Evolutionary conservation across 75 land plant species (phyloP).

Genomic region (Pseudotsuga menziesii): DNA sequence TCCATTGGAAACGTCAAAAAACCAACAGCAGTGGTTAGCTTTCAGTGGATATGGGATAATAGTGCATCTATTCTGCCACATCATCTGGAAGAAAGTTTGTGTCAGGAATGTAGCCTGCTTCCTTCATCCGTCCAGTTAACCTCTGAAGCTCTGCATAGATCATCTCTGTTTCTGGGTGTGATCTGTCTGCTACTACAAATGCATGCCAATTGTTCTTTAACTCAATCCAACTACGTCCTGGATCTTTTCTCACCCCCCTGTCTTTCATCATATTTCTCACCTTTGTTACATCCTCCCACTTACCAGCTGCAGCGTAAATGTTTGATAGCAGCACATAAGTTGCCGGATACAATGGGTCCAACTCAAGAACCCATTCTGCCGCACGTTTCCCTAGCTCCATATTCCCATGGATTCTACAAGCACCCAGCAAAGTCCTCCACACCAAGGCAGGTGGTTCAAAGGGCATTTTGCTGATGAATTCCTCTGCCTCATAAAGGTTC

Average conservation of each 20-base stretch:
- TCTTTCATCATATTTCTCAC: background rate
- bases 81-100: conserved; percentile 2
- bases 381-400: background rate
- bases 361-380: background rate
- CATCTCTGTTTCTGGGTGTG: background rate
- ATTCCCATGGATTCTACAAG: conserved; percentile 18
- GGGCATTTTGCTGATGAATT: conserved; percentile 42
- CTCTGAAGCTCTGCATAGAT: background rate
- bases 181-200: background rate
- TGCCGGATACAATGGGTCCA: background rate
- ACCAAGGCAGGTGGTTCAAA: conserved; percentile 40
- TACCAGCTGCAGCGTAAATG: background rate
- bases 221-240: conserved; percentile 1
- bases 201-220: background rate
- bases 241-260: background rate
- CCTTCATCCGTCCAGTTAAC: background rate
- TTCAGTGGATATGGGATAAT: too few relatives aligned
- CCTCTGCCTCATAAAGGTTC: conserved; percentile 40
- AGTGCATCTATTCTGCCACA: background rate
- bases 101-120: conserved; percentile 14
- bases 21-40: too few relatives aligned
- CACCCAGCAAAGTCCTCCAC: conserved; percentile 53
- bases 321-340: conserved; percentile 1
- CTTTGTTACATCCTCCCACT: background rate
- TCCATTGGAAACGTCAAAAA: too few relatives aligned